Base-by-base conservation (phyloP, 2,329 filamentous ascomycete species). In the Lasiodiplodia theobromae region DNA sequence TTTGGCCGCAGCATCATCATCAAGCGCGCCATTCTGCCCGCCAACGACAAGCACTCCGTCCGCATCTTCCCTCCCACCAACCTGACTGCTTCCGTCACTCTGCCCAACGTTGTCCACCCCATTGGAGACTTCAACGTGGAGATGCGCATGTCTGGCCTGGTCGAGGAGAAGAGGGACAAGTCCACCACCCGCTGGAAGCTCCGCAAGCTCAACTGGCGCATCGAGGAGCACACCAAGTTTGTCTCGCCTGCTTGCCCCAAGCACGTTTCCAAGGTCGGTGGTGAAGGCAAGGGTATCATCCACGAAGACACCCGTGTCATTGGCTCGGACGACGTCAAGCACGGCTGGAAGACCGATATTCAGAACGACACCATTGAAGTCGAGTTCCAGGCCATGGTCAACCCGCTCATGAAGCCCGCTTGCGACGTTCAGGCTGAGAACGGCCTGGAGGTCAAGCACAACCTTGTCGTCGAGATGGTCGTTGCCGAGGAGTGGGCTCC, bases 11-110 rank as follows among this genome's bases (percentile, higher is more conserved):
- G 87, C 11, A 84, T 98, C 54, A 85, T 89, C 67, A 87, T 98
- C 73, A 91, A 91, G 82, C 92, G 95, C 70, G 92, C 94, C 40
- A 88, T 98, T 31, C 86, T 91, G 66, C 88, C 92, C 2, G 92
- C 93, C 60, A 86, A 87, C 66, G 93, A 96, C 70, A 95, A 96
- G 81, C 91, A 94, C 81, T 96, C 92, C 18, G 90, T 97, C 71
- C 93, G 95, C 76, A 92, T 98, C 76, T 99, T 99, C 82, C 96
- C 95, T 58, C 95, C 96, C 0, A 99, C 96, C 73, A 96, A 97
- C 81, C 90, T 99, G 75, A 94, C 93, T 72, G 92, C 93, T 69
- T 91, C 90, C 75, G 91, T 96, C 71, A 90, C 93, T 74, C 90
- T 97, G 71, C 91, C 91, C 57, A 89, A 92, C 47, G 88, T 97